Evolutionary conservation across 108 stramenopile species (phyloP), one percentile per base, ranked within the genome.

Genomic region (Nitzschia palea): DNA sequence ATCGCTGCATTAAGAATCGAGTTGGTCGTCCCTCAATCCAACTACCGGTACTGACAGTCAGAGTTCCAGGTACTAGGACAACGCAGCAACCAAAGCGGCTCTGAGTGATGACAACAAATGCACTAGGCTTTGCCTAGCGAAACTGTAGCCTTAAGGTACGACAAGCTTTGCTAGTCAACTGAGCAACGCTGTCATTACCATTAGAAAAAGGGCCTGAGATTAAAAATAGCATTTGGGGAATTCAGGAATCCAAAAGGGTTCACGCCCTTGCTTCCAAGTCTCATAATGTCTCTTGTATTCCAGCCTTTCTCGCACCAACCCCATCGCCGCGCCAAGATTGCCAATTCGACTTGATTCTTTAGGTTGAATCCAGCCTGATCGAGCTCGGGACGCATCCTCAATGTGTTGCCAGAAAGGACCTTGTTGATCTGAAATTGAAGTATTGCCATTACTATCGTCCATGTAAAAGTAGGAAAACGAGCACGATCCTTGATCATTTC

Each of bases 221-320:
- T n/a, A n/a, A n/a, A n/a, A n/a, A n/a, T n/a, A n/a, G 47, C 47
- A 48, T 20, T 48, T 20, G 15, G 18, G 47, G 18, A 48, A 20
- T 20, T 10, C 4, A 4, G 8, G 4, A 18, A 48, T 48, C 47
- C 8, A 48, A 18, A 48, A 48, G 47, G 47, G 47, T 18, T 48
- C 47, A 5, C 47, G 47, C 4, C 51, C 50, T 30, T 9, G 52
- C 25, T 35, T 53, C 65, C 65, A 53, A 53, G 33, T 65, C 40
- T 65, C 65, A 5, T 12, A 47, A 15, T 53, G 32, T 23, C 52
- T 20, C 10, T 53, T 48, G 31, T 36, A 53, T 36, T 53, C 65
- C 36, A 53, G 32, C 33, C 50, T 17, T 65, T 65, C 50, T 10
- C 50, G 33, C 3, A 44, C 17, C 17, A 52, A 26, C 4, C 4